Percentiles rank a stretch among this genome's conserved stretches.
Conservation (phyloP, 495 filamentous ascomycete genomes). For the Eremomyces bilateralis region DNA sequence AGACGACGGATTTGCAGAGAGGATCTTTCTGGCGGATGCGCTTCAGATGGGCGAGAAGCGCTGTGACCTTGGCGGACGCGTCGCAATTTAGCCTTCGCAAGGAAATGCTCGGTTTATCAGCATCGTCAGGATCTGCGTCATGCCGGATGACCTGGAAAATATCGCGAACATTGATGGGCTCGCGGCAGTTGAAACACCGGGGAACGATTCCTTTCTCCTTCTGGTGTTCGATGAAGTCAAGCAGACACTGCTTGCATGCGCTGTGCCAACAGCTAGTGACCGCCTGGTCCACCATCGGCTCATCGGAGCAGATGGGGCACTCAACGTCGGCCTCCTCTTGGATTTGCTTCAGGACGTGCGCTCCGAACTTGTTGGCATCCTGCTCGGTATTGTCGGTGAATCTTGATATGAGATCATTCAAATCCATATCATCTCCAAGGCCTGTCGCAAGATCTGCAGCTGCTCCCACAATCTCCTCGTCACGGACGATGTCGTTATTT, state of each 20-base stretch:
- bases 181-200: slow-evolving; percentile 75
- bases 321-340: slow-evolving; percentile 70
- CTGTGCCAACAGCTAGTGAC: slow-evolving; percentile 84
- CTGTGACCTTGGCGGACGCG: slow-evolving; percentile 72
- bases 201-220: slow-evolving; percentile 50
- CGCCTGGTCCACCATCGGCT: slow-evolving; percentile 80
- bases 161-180: slow-evolving; percentile 57
- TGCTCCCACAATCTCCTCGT: slow-evolving; percentile 67
- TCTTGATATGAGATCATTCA: slow-evolving; percentile 59
- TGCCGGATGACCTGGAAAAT: slow-evolving; percentile 73
- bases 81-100: slow-evolving; percentile 50
- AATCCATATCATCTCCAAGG: slow-evolving; percentile 89
- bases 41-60: slow-evolving; percentile 53
- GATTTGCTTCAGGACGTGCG: slow-evolving; percentile 75
- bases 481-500: slow-evolving; percentile 61
- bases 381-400: slow-evolving; percentile 46
- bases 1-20: slow-evolving; percentile 72
- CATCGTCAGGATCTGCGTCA: slow-evolving; percentile 12
- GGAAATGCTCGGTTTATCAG: slow-evolving; percentile 37
- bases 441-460: slow-evolving; percentile 60
- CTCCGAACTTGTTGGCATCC: slow-evolving; percentile 33
- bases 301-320: slow-evolving; percentile 86
- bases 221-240: slow-evolving; percentile 74
- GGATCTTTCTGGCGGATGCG: slow-evolving; percentile 35
- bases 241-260: slow-evolving; percentile 77